Evolutionary conservation across 257 asterid species (phyloP).

Genomic region (Nicotiana tomentosiformis): DNA sequence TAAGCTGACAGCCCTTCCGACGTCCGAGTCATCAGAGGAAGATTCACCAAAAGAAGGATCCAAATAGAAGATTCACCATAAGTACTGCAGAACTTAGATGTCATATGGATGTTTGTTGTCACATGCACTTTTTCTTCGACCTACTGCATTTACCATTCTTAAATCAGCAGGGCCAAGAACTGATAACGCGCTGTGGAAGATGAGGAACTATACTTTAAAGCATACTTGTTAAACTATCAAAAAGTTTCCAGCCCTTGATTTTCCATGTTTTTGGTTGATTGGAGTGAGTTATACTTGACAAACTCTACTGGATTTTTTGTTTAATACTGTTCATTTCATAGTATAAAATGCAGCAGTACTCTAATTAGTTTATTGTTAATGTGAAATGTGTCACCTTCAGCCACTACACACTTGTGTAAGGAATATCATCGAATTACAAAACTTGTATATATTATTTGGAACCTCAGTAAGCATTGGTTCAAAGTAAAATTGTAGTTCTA

Average conservation of each 20-base stretch:
- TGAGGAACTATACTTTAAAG: not conserved
- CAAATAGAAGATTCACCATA: constrained; percentile 45
- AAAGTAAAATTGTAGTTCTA: not conserved
- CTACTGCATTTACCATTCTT: not conserved
- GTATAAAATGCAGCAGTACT: not conserved
- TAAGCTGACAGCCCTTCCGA: constrained; percentile 60
- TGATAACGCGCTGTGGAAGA: not conserved
- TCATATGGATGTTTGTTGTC: not conserved
- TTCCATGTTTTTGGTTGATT: not conserved
- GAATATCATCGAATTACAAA: not conserved
- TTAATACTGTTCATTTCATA: not conserved
- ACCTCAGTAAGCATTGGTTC: not conserved
- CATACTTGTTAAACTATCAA: not conserved
- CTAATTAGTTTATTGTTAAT: not conserved
- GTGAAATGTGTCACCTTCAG: not conserved
- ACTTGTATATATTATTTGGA: not conserved
- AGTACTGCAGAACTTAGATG: constrained; percentile 20
- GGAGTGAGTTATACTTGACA: not conserved
- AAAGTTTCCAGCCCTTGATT: not conserved
- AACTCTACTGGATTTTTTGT: not conserved
- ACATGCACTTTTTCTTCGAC: not conserved
- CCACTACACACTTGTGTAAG: not conserved
- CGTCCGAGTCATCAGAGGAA: constrained; percentile 46
- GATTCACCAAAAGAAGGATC: constrained; percentile 32
- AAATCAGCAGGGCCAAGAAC: not conserved